Evolutionary conservation across 768 basidiomycete species (phyloP), one percentile per base, ranked within the genome.

Genomic region (Termitomyces bulborhizus): DNA sequence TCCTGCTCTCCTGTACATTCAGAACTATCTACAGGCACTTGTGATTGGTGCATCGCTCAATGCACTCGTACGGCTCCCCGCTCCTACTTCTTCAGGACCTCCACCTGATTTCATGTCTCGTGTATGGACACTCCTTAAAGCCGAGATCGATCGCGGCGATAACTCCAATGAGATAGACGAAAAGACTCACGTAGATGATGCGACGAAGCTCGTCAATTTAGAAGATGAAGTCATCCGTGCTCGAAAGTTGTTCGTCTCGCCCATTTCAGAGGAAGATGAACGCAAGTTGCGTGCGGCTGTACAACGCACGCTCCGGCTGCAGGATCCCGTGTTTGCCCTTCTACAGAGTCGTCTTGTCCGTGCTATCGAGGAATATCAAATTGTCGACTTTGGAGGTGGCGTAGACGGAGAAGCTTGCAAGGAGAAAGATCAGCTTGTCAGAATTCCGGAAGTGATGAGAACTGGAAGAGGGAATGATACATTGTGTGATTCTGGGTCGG

Each of bases 151-250:
- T 56, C 68, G 50, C 32, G 54, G 70, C 41, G 68, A 68, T 37
- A 51, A 59, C 5, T 26, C 32, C 21, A 37, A 41, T 18, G 24
- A 47, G 4, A 27, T 6, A 43, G 56, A 42, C 27, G 51, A 48
- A 1, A 5, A 50, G 24, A 49, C 16, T 7, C 11, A 3, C 7
- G 48, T 11, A 29, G 37, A 39, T 26, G 48, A 40, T 27, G 63
- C 68, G 39, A 84, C 83, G 16, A 86, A 84, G 62, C 65, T 89
- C 37, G 65, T 83, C 45, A 83, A 90, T 64, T 78, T 90, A 26
- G 85, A 84, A 0, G 88, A 90, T 62, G 88, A 90, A 64, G 82
- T 90, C 44, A 65, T 89, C 31, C 82, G 78, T 24, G 81, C 80
- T 5, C 76, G 76, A 31, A 68, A 69, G 29, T 64, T 69, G 18